Base-by-base conservation (phyloP, 139 green algal genomes). In the Medakamo hakoo region DNA sequence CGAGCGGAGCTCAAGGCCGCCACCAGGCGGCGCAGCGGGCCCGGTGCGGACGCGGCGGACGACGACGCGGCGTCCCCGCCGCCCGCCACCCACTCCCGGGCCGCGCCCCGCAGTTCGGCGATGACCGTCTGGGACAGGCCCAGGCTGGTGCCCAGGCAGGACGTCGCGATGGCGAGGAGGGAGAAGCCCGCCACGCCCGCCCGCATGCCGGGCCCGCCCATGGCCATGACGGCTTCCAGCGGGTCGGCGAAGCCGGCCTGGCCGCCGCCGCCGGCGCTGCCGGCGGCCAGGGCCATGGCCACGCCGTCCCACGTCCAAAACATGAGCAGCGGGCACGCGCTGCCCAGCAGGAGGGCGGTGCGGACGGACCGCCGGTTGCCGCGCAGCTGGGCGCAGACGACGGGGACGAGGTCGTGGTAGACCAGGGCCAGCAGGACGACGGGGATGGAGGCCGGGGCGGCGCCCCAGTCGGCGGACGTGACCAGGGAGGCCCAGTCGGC, bases 331-430 rank as follows among this genome's bases (percentile, higher is more conserved):
- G 84, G 83, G 16, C 86, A 52, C 3, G 70, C 21, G 26, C 52
- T 59, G 29, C 84, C 84, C 48, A 73, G 18, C 9, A 86, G 1
- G 21, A 91, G 62, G 3, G 72, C 76, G 9, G 49, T 63, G 18
- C 76, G 66, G 48, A 57, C 29, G 14, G 9, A 16, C 20, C 52
- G 18, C 9, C 76, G 56, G 68, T 91, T 75, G 27, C 75, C 80
- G 3, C 66, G 71, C 40, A 91, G 72, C 58, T 83, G 80, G 14
- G 67, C 58, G 28, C 76, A 83, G n/a, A 91, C 62, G 14, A 88
- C 70, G 1, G 83, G 84, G 9, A 88, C 63, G n/a, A 91, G 68
- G 58, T 91, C 79, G 64, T 91, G 84, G 59, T 76, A 91, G 3
- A 91, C 84, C 1, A 90, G 65, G 2, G 84, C 62, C 26, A 91